phyloP scores from a whole-genome alignment of 169 alveolate species.

The Amoebophrya sp. region DNA sequence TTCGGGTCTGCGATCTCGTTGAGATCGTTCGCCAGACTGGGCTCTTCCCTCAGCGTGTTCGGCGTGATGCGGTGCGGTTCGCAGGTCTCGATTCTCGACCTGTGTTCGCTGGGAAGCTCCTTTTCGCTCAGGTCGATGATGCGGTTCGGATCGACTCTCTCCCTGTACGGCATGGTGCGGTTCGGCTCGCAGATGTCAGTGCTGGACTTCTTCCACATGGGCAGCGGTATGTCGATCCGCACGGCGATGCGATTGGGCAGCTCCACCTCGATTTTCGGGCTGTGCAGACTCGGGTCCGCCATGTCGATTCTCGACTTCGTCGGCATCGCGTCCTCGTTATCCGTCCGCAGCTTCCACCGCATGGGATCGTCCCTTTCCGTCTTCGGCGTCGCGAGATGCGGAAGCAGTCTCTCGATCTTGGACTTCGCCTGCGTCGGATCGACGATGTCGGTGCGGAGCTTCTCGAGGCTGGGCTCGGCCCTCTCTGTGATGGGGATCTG shows the following conservation, averaged over 20 bases:
- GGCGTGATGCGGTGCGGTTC: not conserved
- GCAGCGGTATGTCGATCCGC: not conserved
- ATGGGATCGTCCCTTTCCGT: not conserved
- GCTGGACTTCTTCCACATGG: constrained; percentile 3
- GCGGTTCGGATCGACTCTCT: not conserved
- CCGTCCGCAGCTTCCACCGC: constrained; percentile 13
- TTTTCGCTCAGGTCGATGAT: not conserved
- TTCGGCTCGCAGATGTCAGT: constrained; percentile 2
- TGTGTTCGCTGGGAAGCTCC: too few species aligned
- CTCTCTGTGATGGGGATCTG: not conserved
- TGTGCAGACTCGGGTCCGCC: not conserved
- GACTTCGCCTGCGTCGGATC: not conserved
- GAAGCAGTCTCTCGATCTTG: not conserved
- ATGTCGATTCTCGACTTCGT: constrained; percentile 7
- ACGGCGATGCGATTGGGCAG: constrained; percentile 1
- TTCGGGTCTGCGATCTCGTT: not conserved
- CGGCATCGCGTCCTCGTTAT: not conserved
- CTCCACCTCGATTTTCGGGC: not conserved
- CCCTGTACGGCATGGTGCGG: not conserved
- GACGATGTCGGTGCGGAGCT: not conserved
- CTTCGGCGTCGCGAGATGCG: constrained; percentile 16
- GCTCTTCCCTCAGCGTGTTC: not conserved
- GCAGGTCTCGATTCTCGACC: not conserved
- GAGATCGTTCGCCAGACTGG: not conserved
- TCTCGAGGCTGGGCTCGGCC: not conserved